Evolutionary conservation across 208 protist species (phyloP).

Genomic region (Phytomonas serpens): DNA sequence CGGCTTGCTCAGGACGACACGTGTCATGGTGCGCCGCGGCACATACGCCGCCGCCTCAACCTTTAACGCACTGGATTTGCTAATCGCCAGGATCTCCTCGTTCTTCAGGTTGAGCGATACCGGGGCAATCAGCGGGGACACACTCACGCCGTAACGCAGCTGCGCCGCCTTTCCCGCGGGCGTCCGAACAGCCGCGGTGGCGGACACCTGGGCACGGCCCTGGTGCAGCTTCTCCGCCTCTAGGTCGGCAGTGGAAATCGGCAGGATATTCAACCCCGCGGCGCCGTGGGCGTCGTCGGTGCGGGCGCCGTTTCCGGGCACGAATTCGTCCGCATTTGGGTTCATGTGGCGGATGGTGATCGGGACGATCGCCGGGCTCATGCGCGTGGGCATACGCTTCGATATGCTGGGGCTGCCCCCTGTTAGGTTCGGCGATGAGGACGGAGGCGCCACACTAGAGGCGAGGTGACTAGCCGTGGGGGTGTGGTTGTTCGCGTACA

Average conservation of each 20-base stretch:
- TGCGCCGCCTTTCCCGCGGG: slow-evolving; percentile 4
- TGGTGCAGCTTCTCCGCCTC: slow-evolving; percentile 3
- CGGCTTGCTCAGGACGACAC: slow-evolving; percentile 42
- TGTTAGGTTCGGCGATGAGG: not conserved
- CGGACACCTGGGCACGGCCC: not conserved
- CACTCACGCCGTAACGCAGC: slow-evolving; percentile 13
- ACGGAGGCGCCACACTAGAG: not conserved
- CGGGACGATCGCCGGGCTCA: slow-evolving; percentile 50
- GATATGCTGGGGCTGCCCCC: slow-evolving; percentile 9
- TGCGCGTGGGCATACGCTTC: slow-evolving; percentile 49
- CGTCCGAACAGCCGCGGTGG: slow-evolving; percentile 5
- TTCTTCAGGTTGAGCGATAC: slow-evolving; percentile 28
- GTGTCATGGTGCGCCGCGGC: slow-evolving; percentile 56
- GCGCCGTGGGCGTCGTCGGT: slow-evolving; percentile 58
- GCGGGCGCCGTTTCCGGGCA: slow-evolving; percentile 40
- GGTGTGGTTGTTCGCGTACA: not conserved
- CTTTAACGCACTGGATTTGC: slow-evolving; percentile 43
- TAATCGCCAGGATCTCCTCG: slow-evolving; percentile 58
- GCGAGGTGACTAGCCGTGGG: not conserved
- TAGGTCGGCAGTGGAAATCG: not conserved
- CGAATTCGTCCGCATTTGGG: slow-evolving; percentile 61
- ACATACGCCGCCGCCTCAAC: slow-evolving; percentile 44
- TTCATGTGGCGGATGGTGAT: slow-evolving; percentile 42
- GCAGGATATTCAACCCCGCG: slow-evolving; percentile 6
- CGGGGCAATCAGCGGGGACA: slow-evolving; percentile 18